Conservation (phyloP, 106 monocot genomes). For the Acanthochlamys bracteata region DNA sequence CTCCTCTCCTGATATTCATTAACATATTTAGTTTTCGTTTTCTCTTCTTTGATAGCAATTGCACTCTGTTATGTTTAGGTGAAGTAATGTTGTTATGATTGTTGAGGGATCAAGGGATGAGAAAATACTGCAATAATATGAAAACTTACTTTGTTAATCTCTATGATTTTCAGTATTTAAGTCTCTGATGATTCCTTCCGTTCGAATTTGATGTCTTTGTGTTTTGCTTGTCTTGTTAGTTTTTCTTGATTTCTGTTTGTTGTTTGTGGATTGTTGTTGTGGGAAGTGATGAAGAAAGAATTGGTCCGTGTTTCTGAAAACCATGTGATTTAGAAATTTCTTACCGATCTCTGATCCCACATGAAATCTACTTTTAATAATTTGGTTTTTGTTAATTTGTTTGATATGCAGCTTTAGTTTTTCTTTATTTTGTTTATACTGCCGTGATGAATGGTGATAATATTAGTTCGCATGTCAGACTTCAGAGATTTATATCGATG, state of each 20-base stretch:
- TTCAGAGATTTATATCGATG: too few species aligned
- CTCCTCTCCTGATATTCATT: too few species aligned
- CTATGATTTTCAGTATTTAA: constrained; percentile 12
- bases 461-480: too few species aligned
- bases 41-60: too few species aligned
- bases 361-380: not conserved
- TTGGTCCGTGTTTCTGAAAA: constrained; percentile 18
- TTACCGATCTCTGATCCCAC: constrained; percentile 3
- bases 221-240: not conserved
- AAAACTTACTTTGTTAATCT: not conserved
- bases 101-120: constrained; percentile 11
- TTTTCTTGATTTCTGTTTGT: not conserved
- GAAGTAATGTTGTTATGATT: too few species aligned
- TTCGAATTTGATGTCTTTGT: too few species aligned
- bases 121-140: constrained; percentile 16
- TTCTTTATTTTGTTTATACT: not conserved
- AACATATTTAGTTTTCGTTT: too few species aligned
- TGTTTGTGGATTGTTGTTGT: not conserved
- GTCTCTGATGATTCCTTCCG: constrained; percentile 10
- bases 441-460: not conserved
- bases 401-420: not conserved
- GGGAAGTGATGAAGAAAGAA: not conserved
- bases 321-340: constrained; percentile 3
- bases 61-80: too few species aligned
- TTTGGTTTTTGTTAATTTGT: not conserved